Percentiles rank a stretch among this genome's conserved stretches.
Evolutionary conservation across 1,139 yeast species (phyloP).

Genomic region (Eremothecium gossypii): DNA sequence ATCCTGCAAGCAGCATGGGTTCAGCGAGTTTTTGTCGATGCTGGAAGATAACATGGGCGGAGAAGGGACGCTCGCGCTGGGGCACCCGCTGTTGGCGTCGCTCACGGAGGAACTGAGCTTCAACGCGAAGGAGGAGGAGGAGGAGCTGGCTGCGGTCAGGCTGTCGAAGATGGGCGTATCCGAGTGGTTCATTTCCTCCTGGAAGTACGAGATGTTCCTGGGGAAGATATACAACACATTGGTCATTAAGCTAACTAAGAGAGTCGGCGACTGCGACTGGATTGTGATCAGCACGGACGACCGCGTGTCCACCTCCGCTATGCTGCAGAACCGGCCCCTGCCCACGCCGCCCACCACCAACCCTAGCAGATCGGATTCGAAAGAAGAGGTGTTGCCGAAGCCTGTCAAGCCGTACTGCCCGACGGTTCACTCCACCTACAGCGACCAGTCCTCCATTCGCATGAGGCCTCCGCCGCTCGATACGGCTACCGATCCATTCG

Average conservation of each 20-base stretch:
- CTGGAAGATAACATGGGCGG: conserved; percentile 13
- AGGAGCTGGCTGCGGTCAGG: conserved; percentile 20
- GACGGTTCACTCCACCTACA: not conserved
- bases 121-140: conserved; percentile 4
- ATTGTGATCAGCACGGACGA: conserved; percentile 29
- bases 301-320: conserved; percentile 17
- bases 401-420: not conserved
- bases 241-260: conserved; percentile 28
- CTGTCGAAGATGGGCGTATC: conserved; percentile 29
- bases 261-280: conserved; percentile 32
- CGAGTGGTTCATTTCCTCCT: conserved; percentile 31
- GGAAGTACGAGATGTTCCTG: conserved; percentile 31
- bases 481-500: conserved; percentile 9
- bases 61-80: conserved; percentile 18
- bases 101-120: conserved; percentile 6
- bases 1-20: conserved; percentile 29
- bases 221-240: conserved; percentile 29
- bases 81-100: conserved; percentile 10
- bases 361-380: not conserved
- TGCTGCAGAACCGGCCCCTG: not conserved
- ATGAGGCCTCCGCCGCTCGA: conserved; percentile 10
- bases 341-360: conserved; percentile 3
- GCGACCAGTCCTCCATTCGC: conserved; percentile 5
- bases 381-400: not conserved
- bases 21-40: conserved; percentile 19